Base-by-base conservation (phyloP, 352 stramenopile species). In the Lagenidium giganteum region DNA sequence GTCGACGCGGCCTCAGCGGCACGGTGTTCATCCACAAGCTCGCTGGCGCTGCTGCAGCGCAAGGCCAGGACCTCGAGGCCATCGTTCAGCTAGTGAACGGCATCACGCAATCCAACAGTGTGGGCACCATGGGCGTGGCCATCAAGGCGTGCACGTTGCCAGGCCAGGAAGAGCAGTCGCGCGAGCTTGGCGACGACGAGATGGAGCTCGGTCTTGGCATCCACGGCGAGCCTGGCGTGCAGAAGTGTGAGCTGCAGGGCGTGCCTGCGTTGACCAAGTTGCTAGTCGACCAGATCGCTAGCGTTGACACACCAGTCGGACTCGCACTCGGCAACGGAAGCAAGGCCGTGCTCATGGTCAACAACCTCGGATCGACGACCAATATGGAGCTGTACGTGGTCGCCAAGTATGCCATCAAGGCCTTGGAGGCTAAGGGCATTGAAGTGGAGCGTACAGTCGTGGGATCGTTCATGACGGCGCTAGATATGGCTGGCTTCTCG, bases 11-110 rank as follows among this genome's bases (percentile, higher is more conserved):
- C 12, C 77, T 99, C 20, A 96, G 95, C 18, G 96, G 96, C 20
- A 98, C 94, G 0, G 80, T 99, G 5, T 73, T 99, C 26, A 92
- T 98, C 43, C 95, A 99, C 74, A 99, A 99, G 53, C 65, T 97
- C 36, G 90, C 92, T 9, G 96, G 96, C 18, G 95, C 93, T 0
- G 88, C 87, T 1, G 91, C 91, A 0, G 68, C 71, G 4, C 67
- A 68, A 4, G 90, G 91, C 2, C 66, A 82, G 34, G 58, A 81
- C 40, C 66, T 99, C n/a, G 60, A 88, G 2, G 61, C 29, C 24
- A 74, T 88, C 8, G 70, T 94, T 2, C 30, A 62, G 5, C 67
- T 93, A 21, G 82, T 96, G 25, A 67, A 84, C 3, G 26, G 47
- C 2, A 45, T 95, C 23, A 70, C 55, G 4, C 68, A 80, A 1